Evolutionary conservation across 495 filamentous ascomycete genomes (phyloP), one percentile per base, ranked within the genome.

Genomic region (Astrothelium subdiscretum): DNA sequence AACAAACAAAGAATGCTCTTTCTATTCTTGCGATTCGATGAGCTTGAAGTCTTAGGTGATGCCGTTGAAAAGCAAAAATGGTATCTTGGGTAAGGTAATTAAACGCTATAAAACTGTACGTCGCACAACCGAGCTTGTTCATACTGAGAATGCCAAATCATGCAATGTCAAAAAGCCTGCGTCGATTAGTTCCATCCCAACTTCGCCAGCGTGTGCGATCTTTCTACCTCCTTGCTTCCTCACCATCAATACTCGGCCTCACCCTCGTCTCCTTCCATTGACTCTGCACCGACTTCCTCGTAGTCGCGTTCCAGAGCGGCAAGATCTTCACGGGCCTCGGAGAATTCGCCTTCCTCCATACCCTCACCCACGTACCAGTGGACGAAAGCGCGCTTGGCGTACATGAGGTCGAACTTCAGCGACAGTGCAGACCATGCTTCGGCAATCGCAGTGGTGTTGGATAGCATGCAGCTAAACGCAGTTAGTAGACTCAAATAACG

Each of bases 321-420:
- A 71, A 98, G 77, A 78, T 98, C 94, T 81, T 98, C 94, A 76
- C 94, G 90, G 59, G 94, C 94, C 83, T 98, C 94, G 57, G 90
- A 95, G 83, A 98, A 98, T 77, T 98, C 94, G 73, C 94, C 94
- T 78, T 98, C 94, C 82, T 98, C 94, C 94, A 98, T 98, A 85
- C 94, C 94, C 83, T 98, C 94, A 79, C 94, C 94, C 74, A 98
- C 94, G 71, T 98, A 98, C 94, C 94, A 98, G 79, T 98, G 94
- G 59, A 98, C 94, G 80, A 98, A 98, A 61, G 94, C 94, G 78
- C 94, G 94, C 86, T 98, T 98, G 74, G 92, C 92, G 84, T 97
- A 97, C 94, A 98, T 98, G 73, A 98, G 91, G 69, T 98, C 94
- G 79, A 98, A 98, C 79, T 98, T 98, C 84, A 88, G 87, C 61